phyloP scores from a whole-genome alignment of 129 eudicot species.

The Chrysanthemum seticuspe region DNA sequence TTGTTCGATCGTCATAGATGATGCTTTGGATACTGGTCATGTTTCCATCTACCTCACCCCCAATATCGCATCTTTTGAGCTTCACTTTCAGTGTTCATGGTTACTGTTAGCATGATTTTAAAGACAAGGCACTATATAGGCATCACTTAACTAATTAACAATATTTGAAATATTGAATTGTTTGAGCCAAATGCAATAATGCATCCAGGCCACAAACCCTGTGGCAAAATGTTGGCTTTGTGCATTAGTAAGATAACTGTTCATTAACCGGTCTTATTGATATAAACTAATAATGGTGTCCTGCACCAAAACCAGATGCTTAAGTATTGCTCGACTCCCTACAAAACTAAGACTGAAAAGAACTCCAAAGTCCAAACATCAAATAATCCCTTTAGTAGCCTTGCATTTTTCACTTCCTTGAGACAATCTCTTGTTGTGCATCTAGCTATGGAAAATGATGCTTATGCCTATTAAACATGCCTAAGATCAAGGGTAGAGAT shows the following conservation, averaged over 20 bases:
- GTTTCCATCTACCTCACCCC: constrained; percentile 2
- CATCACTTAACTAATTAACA: neutral
- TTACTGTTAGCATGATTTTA: constrained; percentile 1
- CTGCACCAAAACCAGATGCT: constrained; percentile 8
- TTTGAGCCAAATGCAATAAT: neutral
- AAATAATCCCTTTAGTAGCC: constrained; percentile 1
- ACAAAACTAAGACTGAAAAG: neutral
- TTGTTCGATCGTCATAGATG: neutral
- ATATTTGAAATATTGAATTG: neutral
- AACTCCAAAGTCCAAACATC: neutral
- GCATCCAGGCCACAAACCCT: constrained; percentile 11
- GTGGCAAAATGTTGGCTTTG: neutral
- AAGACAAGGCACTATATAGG: constrained; percentile 3
- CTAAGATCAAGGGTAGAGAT: too few species aligned
- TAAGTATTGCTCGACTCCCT: constrained; percentile 4
- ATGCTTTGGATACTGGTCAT: constrained; percentile 2
- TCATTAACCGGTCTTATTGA: constrained; percentile 13
- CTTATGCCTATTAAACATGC: too few species aligned
- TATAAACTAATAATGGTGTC: constrained; percentile 9
- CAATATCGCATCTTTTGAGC: constrained; percentile 7
- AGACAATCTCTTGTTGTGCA: neutral
- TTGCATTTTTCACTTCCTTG: neutral
- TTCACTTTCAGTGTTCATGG: constrained; percentile 2
- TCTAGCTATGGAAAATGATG: neutral
- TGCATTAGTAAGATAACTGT: neutral